phyloP scores from a whole-genome alignment of 2,329 filamentous ascomycete species.

The Botrytis cinerea region DNA sequence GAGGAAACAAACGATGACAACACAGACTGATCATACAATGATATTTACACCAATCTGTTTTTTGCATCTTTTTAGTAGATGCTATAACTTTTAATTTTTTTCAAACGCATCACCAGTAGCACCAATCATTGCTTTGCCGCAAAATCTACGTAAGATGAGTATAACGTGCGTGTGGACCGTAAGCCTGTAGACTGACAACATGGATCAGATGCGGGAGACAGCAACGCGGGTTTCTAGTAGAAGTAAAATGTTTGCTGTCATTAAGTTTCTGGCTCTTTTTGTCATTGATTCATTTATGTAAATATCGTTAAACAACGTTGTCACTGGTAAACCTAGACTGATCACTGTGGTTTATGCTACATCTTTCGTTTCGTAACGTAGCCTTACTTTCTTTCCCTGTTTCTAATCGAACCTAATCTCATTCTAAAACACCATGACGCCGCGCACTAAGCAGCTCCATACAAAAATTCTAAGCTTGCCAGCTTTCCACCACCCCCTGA shows the following conservation, averaged over 20 bases:
- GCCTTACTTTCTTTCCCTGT: background rate
- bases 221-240: background rate
- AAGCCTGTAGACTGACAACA: background rate
- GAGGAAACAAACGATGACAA: background rate
- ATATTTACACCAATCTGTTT: background rate
- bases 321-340: background rate
- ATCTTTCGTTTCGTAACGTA: background rate
- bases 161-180: background rate
- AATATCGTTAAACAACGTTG: background rate
- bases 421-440: background rate
- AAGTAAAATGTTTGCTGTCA: background rate
- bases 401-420: background rate
- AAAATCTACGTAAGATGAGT: background rate
- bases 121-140: background rate
- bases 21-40: background rate
- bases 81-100: accelerated
- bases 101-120: background rate
- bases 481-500: accelerated
- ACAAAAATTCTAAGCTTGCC: accelerated
- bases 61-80: background rate
- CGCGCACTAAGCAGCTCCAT: accelerated
- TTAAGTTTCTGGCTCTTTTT: background rate
- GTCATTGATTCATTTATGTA: background rate
- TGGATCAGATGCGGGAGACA: background rate
- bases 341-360: background rate